phyloP scores from a whole-genome alignment of 2,329 filamentous ascomycete genomes.

The Magnaporthiopsis incrustans region DNA sequence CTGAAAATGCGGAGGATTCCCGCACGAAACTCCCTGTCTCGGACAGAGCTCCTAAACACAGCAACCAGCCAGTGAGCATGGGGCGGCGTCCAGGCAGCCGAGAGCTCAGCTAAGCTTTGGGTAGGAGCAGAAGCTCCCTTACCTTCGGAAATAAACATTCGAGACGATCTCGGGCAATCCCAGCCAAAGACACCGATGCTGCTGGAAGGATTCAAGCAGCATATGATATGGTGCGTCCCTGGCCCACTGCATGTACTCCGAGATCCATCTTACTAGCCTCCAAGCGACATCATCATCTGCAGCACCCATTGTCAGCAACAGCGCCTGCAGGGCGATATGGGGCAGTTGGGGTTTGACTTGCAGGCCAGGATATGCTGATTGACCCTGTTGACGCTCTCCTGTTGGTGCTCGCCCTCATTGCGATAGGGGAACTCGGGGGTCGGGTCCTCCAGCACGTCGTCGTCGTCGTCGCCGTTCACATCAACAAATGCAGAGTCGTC shows the following conservation, averaged over 20 bases:
- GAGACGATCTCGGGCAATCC: slow-evolving; percentile 42
- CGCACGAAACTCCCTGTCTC: slow-evolving; percentile 20
- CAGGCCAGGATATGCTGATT: slow-evolving; percentile 2
- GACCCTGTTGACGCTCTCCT: slow-evolving; percentile 5
- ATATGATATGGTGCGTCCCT: slow-evolving; percentile 23
- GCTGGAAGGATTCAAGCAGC: slow-evolving; percentile 34
- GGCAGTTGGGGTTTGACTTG: neutral
- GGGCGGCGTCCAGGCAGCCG: no score
- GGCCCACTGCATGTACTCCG: slow-evolving; percentile 36
- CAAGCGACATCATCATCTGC: slow-evolving; percentile 36
- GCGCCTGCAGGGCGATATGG: slow-evolving; percentile 9
- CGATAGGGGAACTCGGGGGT: slow-evolving; percentile 38
- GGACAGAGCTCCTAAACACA: slow-evolving; percentile 1
- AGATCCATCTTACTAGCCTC: slow-evolving; percentile 42
- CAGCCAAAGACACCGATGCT: slow-evolving; percentile 43
- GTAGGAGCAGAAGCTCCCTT: neutral
- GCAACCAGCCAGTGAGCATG: neutral
- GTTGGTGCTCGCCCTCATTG: slow-evolving; percentile 15
- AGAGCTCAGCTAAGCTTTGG: slow-evolving; percentile 12
- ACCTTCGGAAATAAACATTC: slow-evolving; percentile 13
- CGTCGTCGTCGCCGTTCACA: slow-evolving; percentile 5
- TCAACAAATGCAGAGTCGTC: neutral
- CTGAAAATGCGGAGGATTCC: slow-evolving; percentile 29
- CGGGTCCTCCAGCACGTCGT: slow-evolving; percentile 29
- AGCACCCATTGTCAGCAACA: slow-evolving; percentile 20